phyloP scores from a whole-genome alignment of 306 rosid species.

The Casuarina cunninghamiana region DNA sequence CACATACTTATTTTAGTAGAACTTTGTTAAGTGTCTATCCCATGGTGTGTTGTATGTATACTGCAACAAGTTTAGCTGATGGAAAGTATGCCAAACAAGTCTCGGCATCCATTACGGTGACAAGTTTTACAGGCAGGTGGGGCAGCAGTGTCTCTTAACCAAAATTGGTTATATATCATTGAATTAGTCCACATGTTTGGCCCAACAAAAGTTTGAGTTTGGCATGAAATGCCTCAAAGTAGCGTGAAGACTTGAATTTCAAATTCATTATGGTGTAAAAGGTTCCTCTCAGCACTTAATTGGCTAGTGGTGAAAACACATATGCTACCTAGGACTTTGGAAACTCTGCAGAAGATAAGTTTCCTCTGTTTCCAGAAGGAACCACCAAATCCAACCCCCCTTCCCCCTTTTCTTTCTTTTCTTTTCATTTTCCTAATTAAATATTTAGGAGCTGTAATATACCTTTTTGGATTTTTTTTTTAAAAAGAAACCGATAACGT shows the following conservation, averaged over 20 bases:
- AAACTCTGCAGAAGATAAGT: neutral
- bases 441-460: neutral
- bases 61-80: neutral
- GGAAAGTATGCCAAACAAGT: neutral
- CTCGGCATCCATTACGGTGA: neutral
- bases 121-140: neutral
- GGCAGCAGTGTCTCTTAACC: neutral
- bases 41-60: neutral
- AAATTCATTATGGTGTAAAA: neutral
- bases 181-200: neutral
- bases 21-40: neutral
- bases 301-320: neutral
- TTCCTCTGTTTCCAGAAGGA: neutral
- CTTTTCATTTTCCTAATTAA: neutral
- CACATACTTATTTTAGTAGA: neutral
- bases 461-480: no score
- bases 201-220: neutral
- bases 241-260: neutral
- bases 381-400: neutral
- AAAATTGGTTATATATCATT: neutral
- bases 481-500: neutral
- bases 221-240: neutral
- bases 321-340: neutral
- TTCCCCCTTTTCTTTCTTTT: neutral
- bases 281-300: neutral